These are phyloP conservation scores for Heimioporus retisporus DNA, from an alignment of 1,284 basidiomycete species.

Conservation along the genomic window DNA sequence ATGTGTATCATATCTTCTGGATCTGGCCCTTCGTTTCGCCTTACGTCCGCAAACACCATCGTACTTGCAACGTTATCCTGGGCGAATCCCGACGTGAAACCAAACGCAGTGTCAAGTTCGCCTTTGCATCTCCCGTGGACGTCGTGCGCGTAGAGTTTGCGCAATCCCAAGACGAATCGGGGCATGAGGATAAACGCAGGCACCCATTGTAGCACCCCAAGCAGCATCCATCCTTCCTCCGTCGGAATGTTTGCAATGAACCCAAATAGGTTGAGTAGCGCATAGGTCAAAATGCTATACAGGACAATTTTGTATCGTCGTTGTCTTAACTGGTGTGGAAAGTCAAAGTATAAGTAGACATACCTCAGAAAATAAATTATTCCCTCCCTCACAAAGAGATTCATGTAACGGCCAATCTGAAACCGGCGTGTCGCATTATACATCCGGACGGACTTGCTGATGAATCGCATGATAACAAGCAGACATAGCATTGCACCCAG, in stretches of 20 bases:
- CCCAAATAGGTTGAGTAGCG: neutral
- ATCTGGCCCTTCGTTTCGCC: neutral
- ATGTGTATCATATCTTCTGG: neutral
- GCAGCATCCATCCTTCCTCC: neutral
- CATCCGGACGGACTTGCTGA: neutral
- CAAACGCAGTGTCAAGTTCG: constrained; percentile 18
- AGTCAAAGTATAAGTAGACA: neutral
- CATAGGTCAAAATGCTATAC: neutral
- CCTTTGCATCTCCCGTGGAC: neutral
- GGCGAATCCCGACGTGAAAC: constrained; percentile 2
- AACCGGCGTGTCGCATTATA: neutral
- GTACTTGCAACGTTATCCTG: neutral
- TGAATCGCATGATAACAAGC: neutral
- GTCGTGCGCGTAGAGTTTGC: constrained; percentile 11
- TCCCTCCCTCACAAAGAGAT: neutral
- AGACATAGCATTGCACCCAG: neutral
- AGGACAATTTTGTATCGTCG: neutral
- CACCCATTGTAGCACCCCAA: neutral
- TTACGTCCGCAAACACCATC: constrained; percentile 9
- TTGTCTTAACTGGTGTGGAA: neutral
- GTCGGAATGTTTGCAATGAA: neutral
- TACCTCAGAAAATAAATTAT: neutral
- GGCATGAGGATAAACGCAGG: constrained; percentile 13
- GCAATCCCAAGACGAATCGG: constrained; percentile 18
- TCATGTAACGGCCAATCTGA: neutral